phyloP scores from a whole-genome alignment of 2,329 filamentous ascomycete species.

The Thelonectria olida region DNA sequence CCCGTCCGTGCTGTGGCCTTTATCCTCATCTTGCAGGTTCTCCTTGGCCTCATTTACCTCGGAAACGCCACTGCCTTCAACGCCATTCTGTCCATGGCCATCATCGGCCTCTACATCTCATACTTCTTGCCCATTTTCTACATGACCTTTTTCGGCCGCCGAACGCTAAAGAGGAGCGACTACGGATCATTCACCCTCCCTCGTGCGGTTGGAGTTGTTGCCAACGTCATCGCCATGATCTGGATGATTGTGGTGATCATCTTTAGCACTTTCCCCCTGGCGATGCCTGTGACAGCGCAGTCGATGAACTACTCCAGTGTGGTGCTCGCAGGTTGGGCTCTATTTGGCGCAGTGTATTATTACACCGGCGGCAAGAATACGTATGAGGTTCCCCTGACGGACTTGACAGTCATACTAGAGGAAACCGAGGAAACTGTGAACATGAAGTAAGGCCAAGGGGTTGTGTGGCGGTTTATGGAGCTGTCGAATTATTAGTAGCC shows the following conservation, averaged over 20 bases:
- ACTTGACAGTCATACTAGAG: conserved; percentile 2
- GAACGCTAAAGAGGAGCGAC: conserved; percentile 21
- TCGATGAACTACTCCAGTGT: conserved; percentile 59
- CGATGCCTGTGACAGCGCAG: conserved; percentile 49
- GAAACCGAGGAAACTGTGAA: background rate
- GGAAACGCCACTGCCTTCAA: conserved; percentile 54
- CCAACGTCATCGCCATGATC: conserved; percentile 52
- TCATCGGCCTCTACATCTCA: conserved; percentile 55
- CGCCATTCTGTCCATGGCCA: conserved; percentile 51
- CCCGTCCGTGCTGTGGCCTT: conserved; percentile 43
- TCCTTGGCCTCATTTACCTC: conserved; percentile 50
- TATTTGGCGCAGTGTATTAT: conserved; percentile 48
- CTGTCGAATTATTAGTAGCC: no score
- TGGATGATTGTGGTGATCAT: conserved; percentile 56
- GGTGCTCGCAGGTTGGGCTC: conserved; percentile 51
- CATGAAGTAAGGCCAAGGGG: conserved; percentile 4
- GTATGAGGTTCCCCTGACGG: conserved; percentile 37
- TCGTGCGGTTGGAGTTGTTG: conserved; percentile 39
- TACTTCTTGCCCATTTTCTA: conserved; percentile 51
- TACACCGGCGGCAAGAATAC: conserved; percentile 32
- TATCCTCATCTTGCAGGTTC: conserved; percentile 38
- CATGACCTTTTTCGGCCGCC: conserved; percentile 50
- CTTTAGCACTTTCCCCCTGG: conserved; percentile 56
- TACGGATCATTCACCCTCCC: conserved; percentile 45
- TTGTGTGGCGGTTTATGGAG: background rate